Base-by-base conservation (phyloP, 1,284 basidiomycete genomes). In the Sanghuangporus sanghuang region DNA sequence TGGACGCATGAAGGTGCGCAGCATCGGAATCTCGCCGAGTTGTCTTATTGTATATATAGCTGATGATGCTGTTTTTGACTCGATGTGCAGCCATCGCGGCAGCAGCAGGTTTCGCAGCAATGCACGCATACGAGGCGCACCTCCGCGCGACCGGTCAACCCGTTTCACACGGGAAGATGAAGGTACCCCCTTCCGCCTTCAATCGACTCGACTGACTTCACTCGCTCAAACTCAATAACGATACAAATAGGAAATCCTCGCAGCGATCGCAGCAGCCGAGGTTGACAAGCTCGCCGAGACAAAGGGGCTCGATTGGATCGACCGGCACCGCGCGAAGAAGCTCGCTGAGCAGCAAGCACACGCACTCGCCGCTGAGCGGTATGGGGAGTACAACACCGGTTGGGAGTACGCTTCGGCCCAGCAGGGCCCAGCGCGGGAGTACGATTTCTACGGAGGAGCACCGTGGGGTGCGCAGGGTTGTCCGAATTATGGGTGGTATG, bases 81-180 rank as follows among this genome's bases (percentile, higher is more conserved):
- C 2, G 21, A 14, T n/a, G 23, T 52, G 46, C 46, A 72, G 71
- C 65, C 7, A 66, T 72, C 53, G 70, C 71, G 21, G 70, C 64
- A n/a, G 71, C 71, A 21, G 71, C 71, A 6, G 71, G 71, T 18
- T 72, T 72, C 60, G 69, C 70, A 4, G 69, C 71, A 18, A 71
- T 72, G 69, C 65, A 67, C 49, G 69, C 70, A 5, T 71, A 70
- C 55, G 71, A 72, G 62, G 52, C 68, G 11, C 70, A 71, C 59
- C 67, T 71, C 14, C 69, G 70, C 32, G 68, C 67, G 2, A 69
- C 69, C 1, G 71, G 71, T 16, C 66, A 72, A 27, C 63, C 63
- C 32, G 69, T 69, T 16, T 66, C 63, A 12, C 70, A 69, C 54
- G 58, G 60, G 4, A 64, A 66, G 42, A 70, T 70, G 67, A 71